These are phyloP conservation scores for Kappamyces sp. DNA, from an alignment of 192 early-diverging fungal species.

Conservation along the genomic window DNA sequence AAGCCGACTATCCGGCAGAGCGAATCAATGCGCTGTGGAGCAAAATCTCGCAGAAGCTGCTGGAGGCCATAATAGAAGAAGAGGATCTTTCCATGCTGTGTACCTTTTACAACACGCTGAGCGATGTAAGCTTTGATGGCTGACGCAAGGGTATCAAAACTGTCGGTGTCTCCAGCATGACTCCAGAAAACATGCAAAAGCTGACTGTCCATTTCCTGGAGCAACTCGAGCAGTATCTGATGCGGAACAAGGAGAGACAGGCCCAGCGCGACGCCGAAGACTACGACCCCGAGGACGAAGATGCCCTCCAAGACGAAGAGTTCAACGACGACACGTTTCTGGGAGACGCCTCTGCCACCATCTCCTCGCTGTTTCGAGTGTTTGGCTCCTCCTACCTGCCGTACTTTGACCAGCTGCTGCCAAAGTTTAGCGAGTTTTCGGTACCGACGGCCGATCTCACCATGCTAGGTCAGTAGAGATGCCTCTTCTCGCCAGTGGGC, in stretches of 20 bases:
- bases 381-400: slow-evolving; percentile 70
- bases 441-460: too few species aligned
- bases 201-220: slow-evolving; percentile 39
- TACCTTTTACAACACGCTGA: slow-evolving; percentile 72
- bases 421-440: slow-evolving; percentile 53
- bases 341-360: slow-evolving; percentile 70
- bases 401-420: slow-evolving; percentile 75
- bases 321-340: slow-evolving; percentile 73
- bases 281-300: slow-evolving; percentile 91
- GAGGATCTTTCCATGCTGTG: slow-evolving; percentile 74
- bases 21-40: slow-evolving; percentile 67
- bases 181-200: slow-evolving; percentile 55
- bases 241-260: neutral
- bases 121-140: slow-evolving; percentile 21
- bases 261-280: slow-evolving; percentile 63
- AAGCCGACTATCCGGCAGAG: slow-evolving; percentile 28
- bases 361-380: slow-evolving; percentile 75
- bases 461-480: slow-evolving; percentile 31
- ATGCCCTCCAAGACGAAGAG: slow-evolving; percentile 77
- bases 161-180: slow-evolving; percentile 62
- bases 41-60: slow-evolving; percentile 65
- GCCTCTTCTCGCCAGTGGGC: slow-evolving; percentile 83
- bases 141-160: slow-evolving; percentile 60
- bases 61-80: slow-evolving; percentile 74
- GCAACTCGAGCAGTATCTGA: slow-evolving; percentile 10